phyloP scores from a whole-genome alignment of 2,329 filamentous ascomycete genomes.

The Hypomyces perniciosus region DNA sequence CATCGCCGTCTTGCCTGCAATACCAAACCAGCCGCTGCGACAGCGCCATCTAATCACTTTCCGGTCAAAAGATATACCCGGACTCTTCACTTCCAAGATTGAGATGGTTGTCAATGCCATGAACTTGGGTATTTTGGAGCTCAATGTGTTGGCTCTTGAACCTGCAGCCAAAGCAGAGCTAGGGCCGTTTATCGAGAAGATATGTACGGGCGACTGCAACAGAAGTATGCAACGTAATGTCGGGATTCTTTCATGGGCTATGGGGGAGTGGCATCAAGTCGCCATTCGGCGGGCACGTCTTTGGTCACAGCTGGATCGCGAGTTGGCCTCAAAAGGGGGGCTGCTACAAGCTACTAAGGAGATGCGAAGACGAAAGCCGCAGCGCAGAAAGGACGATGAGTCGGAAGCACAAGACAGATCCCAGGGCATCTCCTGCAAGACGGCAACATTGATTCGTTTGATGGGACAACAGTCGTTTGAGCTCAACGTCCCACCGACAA shows the following conservation, averaged over 20 bases:
- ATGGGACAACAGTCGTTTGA: conserved; percentile 48
- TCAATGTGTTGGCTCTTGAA: conserved; percentile 51
- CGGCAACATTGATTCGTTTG: conserved; percentile 45
- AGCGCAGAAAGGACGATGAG: conserved; percentile 18
- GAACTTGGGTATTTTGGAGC: conserved; percentile 43
- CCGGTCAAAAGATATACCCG: conserved; percentile 33
- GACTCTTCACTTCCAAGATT: conserved; percentile 52
- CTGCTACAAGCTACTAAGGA: conserved; percentile 18
- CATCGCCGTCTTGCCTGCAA: conserved; percentile 39
- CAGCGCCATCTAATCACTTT: conserved; percentile 54
- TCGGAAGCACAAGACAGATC: conserved; percentile 17
- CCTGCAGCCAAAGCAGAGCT: conserved; percentile 55
- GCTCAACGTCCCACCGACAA: conserved; percentile 32
- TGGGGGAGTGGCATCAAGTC: conserved; percentile 61
- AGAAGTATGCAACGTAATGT: conserved; percentile 51
- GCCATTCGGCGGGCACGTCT: conserved; percentile 55
- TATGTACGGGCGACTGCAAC: conserved; percentile 33
- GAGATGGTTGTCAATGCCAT: conserved; percentile 54
- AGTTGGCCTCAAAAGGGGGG: conserved; percentile 34
- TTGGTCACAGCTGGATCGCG: conserved; percentile 50
- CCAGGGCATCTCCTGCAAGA: conserved; percentile 12
- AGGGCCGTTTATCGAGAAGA: conserved; percentile 42
- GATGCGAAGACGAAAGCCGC: conserved; percentile 21
- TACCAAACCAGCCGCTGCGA: conserved; percentile 30
- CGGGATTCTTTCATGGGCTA: conserved; percentile 57